phyloP scores from a whole-genome alignment of 1,284 basidiomycete species.

The Naganishia albida region DNA sequence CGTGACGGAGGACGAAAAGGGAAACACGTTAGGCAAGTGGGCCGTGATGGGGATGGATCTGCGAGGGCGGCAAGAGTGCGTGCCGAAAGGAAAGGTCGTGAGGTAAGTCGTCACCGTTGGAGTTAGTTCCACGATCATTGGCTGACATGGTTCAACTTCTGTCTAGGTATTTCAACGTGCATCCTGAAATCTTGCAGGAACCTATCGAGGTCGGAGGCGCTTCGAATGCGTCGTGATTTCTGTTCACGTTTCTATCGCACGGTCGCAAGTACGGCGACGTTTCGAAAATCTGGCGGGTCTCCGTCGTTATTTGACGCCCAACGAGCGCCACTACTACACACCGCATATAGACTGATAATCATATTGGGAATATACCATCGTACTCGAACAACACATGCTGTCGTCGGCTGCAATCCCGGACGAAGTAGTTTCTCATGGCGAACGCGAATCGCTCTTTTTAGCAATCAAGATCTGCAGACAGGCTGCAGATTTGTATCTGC shows the following conservation, averaged over 20 bases:
- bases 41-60: conserved; percentile 57
- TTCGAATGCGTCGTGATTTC: not conserved
- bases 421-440: too few relatives aligned
- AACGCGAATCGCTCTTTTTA: too few relatives aligned
- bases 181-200: conserved; percentile 67
- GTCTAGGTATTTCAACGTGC: conserved; percentile 75
- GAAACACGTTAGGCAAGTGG: conserved; percentile 71
- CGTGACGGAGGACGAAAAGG: conserved; percentile 67
- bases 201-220: conserved; percentile 17
- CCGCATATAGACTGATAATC: too few relatives aligned
- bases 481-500: too few relatives aligned
- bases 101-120: conserved; percentile 55
- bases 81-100: conserved; percentile 62
- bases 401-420: too few relatives aligned
- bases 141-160: conserved; percentile 9
- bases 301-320: too few relatives aligned
- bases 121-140: not conserved
- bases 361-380: too few relatives aligned
- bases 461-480: too few relatives aligned
- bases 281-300: too few relatives aligned
- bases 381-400: too few relatives aligned
- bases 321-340: too few relatives aligned
- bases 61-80: conserved; percentile 60
- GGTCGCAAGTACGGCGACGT: not conserved
- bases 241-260: not conserved